Evolutionary conservation across 2,329 filamentous ascomycete genomes (phyloP), one percentile per base, ranked within the genome.

Genomic region (Plenodomus lindquistii): DNA sequence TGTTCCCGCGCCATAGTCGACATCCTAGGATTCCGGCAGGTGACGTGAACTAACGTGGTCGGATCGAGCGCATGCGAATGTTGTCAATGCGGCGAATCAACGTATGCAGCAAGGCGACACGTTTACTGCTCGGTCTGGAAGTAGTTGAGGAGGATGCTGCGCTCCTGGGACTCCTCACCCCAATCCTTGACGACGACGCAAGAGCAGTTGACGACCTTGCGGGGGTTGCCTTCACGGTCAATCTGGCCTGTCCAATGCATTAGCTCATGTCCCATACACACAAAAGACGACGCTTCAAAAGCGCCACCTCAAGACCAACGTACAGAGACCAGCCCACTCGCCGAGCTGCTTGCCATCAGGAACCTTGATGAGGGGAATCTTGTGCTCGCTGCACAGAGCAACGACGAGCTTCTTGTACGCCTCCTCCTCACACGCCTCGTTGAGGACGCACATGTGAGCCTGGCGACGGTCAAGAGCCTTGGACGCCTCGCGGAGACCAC

Each of bases 191-290:
- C 94, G 59, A 99, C 94, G 73, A 99, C 94, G 85, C 94, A 97
- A 75, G 93, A 97, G 91, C 94, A 99, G 89, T 99, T 99, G 83
- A 99, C 94, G 69, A 99, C 93, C 88, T 99, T 99, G 81, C 94
- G 90, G 73, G 94, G 91, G 81, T 99, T 99, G 72, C 94, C 94
- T 82, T 99, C 94, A 75, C 94, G 93, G 84, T 99, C 94, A 73
- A 99, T 87, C 70, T 97, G 92, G 82, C 93, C 93, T 97, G 54
- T 60, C 43, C 1, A 18, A 39, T 37, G 18, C 22, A 40, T 60
- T 60, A 57, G 60, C 29, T 19, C 27, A 43, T 18, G 40, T 19
- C 11, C 42, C 24, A 22, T 40, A 42, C 31, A 22, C 21, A 8
- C 3, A 6, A 20, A 38, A 3, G 20, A 11, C 27, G 41, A 15